phyloP scores from a whole-genome alignment of 2,329 filamentous ascomycete genomes.

The Erysiphe pulchra region DNA sequence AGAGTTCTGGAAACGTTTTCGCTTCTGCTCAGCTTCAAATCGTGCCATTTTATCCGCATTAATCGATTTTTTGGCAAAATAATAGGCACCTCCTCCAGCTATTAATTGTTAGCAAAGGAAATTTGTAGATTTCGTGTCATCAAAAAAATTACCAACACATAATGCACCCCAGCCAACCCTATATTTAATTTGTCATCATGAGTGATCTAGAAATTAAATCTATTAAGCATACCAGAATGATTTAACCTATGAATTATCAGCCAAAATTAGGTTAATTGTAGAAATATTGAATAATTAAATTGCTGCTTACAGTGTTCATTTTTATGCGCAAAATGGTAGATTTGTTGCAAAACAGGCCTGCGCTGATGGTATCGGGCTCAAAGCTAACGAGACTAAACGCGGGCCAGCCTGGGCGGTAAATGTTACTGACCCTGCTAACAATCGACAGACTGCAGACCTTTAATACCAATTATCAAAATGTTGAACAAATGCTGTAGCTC shows the following conservation, averaged over 20 bases:
- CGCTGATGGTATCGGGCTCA: no score
- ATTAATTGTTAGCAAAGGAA: conserved; percentile 5
- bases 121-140: neutral
- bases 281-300: no score
- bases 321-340: no score
- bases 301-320: no score
- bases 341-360: no score
- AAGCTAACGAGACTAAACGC: no score
- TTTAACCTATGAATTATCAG: neutral
- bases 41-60: conserved; percentile 63
- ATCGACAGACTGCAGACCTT: no score
- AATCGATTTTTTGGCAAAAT: conserved; percentile 85
- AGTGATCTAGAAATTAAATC: neutral
- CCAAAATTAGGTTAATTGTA: no score
- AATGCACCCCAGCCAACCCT: conserved; percentile 86
- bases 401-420: no score
- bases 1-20: conserved; percentile 27
- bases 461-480: no score
- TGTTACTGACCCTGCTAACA: no score
- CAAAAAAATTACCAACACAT: conserved; percentile 39
- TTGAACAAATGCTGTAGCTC: no score
- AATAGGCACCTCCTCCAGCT: conserved; percentile 83
- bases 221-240: neutral
- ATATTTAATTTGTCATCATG: conserved; percentile 1
- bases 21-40: conserved; percentile 36